These are phyloP conservation scores for Claviceps monticola DNA, from an alignment of 2,329 filamentous ascomycete species.

Conservation along the genomic window DNA sequence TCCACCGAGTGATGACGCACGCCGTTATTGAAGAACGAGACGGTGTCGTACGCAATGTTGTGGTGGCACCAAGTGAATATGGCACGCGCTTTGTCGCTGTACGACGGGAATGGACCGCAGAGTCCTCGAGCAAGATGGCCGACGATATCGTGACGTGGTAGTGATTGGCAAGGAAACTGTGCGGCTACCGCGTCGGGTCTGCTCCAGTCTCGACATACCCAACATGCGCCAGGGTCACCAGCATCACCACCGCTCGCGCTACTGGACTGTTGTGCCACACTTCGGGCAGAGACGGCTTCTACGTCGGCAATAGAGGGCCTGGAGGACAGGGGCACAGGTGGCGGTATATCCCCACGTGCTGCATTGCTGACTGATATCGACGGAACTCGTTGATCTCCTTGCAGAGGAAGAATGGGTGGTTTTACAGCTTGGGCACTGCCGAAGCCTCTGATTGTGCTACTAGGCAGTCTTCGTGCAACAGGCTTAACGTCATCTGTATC, in stretches of 20 bases:
- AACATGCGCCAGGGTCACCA: conserved; percentile 35
- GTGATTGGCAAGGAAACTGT: conserved; percentile 56
- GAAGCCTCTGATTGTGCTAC: conserved; percentile 11
- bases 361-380: background rate
- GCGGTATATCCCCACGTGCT: conserved; percentile 25
- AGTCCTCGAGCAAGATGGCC: conserved; percentile 65
- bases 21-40: conserved; percentile 61
- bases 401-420: background rate
- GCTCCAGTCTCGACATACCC: conserved; percentile 80
- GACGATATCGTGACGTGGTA: conserved; percentile 53
- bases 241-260: background rate
- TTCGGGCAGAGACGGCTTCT: conserved; percentile 25
- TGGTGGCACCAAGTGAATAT: conserved; percentile 95
- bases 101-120: conserved; percentile 64
- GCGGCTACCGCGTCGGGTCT: conserved; percentile 65
- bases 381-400: conserved; percentile 4
- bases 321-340: conserved; percentile 37
- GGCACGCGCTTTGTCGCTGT: conserved; percentile 80
- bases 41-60: conserved; percentile 76
- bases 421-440: conserved; percentile 6
- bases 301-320: conserved; percentile 39
- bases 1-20: conserved; percentile 55
- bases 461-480: conserved; percentile 5
- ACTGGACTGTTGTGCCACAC: conserved; percentile 12
- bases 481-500: conserved; percentile 3